A percentile compares a stretch with the other conserved stretches of the same genome.
phyloP scores from a whole-genome alignment of 768 basidiomycete genomes.

The Panaeolus cyanescens region DNA sequence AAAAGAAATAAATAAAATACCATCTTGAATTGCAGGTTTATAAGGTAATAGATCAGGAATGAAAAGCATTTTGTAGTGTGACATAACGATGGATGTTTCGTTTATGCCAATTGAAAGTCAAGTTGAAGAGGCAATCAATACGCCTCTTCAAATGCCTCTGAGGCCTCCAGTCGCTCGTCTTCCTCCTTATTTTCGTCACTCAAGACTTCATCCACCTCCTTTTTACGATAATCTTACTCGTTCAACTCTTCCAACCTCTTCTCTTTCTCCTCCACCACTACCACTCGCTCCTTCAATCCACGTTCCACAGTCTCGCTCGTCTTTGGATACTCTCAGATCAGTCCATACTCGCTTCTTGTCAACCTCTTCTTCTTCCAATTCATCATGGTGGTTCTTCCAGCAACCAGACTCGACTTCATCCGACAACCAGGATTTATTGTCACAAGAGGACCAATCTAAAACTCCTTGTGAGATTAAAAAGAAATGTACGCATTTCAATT shows the following conservation, averaged over 20 bases:
- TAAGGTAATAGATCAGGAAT: slow-evolving; percentile 55
- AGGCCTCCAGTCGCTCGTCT: slow-evolving; percentile 46
- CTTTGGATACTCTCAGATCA: slow-evolving; percentile 60
- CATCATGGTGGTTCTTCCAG: slow-evolving; percentile 55
- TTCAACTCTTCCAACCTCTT: slow-evolving; percentile 32
- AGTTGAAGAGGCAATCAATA: slow-evolving; percentile 24
- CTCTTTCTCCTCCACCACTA: slow-evolving; percentile 47
- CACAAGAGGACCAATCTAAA: slow-evolving; percentile 54
- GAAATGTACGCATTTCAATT: slow-evolving; percentile 55
- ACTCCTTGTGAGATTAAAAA: slow-evolving; percentile 46
- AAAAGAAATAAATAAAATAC: slow-evolving; percentile 31
- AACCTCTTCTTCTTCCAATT: slow-evolving; percentile 23
- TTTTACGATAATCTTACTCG: slow-evolving; percentile 11
- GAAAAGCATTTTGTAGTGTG: slow-evolving; percentile 29
- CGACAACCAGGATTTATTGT: slow-evolving; percentile 30
- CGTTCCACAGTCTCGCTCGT: slow-evolving; percentile 46
- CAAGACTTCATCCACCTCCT: slow-evolving; percentile 16
- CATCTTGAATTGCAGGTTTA: slow-evolving; percentile 50
- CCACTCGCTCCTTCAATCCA: slow-evolving; percentile 33
- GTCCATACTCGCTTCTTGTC: slow-evolving; percentile 33
- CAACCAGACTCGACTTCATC: slow-evolving; percentile 49
- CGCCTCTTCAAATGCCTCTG: slow-evolving; percentile 36
- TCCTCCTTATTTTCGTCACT: slow-evolving; percentile 32
- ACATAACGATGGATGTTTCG: slow-evolving; percentile 27
- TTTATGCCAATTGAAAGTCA: slow-evolving; percentile 2